These are phyloP conservation scores for Pseudozyma thailandica DNA, from an alignment of 1,284 basidiomycete species.

Conservation along the genomic window DNA sequence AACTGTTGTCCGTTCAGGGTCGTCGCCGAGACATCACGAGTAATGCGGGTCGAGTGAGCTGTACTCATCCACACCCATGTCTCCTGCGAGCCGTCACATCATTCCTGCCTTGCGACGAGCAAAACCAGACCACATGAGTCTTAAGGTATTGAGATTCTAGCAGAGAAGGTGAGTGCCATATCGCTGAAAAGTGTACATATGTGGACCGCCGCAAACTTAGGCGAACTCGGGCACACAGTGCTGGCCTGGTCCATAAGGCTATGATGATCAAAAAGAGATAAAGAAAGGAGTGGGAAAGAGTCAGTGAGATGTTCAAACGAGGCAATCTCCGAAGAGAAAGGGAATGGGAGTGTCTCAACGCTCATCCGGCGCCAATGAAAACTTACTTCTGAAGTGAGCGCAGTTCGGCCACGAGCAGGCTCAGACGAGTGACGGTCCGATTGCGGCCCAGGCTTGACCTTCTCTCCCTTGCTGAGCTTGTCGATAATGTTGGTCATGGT, in stretches of 20 bases:
- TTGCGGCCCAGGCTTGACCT: conserved; percentile 92
- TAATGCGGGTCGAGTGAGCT: too few relatives aligned
- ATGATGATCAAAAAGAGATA: conserved; percentile 4
- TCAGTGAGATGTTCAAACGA: conserved; percentile 3
- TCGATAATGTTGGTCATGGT: conserved; percentile 88
- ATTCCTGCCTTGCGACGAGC: not conserved
- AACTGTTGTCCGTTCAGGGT: too few relatives aligned
- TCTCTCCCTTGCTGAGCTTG: conserved; percentile 83
- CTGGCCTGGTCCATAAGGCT: conserved; percentile 95
- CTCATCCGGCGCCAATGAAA: conserved; percentile 1
- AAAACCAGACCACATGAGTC: not conserved
- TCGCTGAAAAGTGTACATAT: conserved; percentile 4
- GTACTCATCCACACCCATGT: too few relatives aligned
- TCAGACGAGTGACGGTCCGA: conserved; percentile 85
- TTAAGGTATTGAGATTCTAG: conserved; percentile 33
- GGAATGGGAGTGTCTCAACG: not conserved
- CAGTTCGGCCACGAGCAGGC: conserved; percentile 80
- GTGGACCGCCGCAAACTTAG: conserved; percentile 11
- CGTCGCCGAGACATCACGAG: too few relatives aligned
- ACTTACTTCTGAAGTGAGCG: conserved; percentile 81
- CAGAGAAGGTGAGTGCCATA: not conserved
- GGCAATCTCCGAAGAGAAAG: not conserved
- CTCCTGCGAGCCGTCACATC: not conserved
- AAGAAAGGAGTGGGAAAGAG: not conserved
- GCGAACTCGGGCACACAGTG: conserved; percentile 87